Evolutionary conservation across 1,139 yeast species (phyloP).

Genomic region (Suhomyces maxii): DNA sequence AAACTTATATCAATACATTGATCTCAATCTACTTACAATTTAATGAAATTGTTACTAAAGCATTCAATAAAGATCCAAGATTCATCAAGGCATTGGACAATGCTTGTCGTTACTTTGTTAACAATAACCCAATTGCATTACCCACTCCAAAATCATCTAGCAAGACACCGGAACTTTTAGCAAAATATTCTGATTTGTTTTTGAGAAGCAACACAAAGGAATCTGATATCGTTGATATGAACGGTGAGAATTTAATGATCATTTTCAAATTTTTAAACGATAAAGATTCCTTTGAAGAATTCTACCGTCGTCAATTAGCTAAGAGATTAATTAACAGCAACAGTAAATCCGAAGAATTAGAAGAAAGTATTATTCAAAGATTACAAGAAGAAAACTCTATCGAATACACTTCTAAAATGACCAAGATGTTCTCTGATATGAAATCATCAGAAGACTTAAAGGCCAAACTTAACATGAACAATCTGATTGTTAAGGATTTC

Average conservation of each 20-base stretch:
- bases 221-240: conserved; percentile 69
- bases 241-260: conserved; percentile 80
- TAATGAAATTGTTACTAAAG: conserved; percentile 62
- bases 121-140: conserved; percentile 76
- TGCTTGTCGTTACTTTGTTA: conserved; percentile 85
- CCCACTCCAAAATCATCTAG: conserved; percentile 52
- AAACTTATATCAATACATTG: conserved; percentile 74
- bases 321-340: conserved; percentile 85
- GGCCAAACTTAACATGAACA: conserved; percentile 55
- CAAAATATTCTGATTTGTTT: conserved; percentile 83
- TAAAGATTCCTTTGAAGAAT: conserved; percentile 92
- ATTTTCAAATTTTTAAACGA: conserved; percentile 88
- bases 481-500: conserved; percentile 55
- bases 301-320: conserved; percentile 86
- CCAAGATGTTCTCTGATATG: conserved; percentile 96
- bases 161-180: conserved; percentile 86
- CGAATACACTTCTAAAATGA: conserved; percentile 91
- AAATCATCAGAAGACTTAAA: conserved; percentile 78
- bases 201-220: conserved; percentile 75
- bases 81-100: conserved; percentile 87
- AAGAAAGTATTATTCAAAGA: conserved; percentile 81
- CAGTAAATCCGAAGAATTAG: conserved; percentile 80
- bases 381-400: conserved; percentile 88
- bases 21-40: conserved; percentile 68
- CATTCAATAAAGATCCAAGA: conserved; percentile 74